phyloP scores from a whole-genome alignment of 78 protist genomes.

The Dictyostelium intermedium region DNA sequence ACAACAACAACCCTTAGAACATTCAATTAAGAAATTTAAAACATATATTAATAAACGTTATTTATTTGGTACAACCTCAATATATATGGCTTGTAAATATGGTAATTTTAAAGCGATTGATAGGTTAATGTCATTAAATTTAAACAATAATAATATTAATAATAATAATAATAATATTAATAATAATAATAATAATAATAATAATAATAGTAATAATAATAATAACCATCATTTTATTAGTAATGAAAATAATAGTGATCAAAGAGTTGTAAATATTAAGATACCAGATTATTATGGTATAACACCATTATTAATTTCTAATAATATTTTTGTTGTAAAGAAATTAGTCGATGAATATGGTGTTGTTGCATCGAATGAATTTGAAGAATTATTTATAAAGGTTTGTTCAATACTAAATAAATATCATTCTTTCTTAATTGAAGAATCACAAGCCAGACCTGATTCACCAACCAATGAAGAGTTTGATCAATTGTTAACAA shows the following conservation, averaged over 20 bases:
- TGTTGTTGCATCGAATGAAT: background rate
- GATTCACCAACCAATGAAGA: background rate
- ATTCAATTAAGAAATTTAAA: background rate
- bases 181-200: background rate
- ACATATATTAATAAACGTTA: background rate
- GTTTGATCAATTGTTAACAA: background rate
- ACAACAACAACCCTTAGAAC: background rate
- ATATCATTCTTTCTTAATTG: background rate
- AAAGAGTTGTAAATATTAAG: background rate
- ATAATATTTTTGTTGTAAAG: background rate
- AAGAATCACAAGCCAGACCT: background rate
- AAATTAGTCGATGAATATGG: background rate
- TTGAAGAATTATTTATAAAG: background rate
- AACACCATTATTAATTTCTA: constrained; percentile 37
- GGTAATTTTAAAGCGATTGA: background rate
- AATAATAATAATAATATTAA: background rate
- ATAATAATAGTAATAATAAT: background rate
- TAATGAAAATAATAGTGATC: background rate
- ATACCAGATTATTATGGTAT: constrained; percentile 35
- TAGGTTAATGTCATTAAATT: background rate
- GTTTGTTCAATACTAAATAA: background rate
- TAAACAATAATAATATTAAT: background rate
- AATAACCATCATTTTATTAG: too few relatives aligned
- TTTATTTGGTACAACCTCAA: background rate
- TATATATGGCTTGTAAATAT: background rate